These are phyloP conservation scores for Pezizomycotina sp. DNA, from an alignment of 2,329 filamentous ascomycete genomes.

Conservation along the genomic window DNA sequence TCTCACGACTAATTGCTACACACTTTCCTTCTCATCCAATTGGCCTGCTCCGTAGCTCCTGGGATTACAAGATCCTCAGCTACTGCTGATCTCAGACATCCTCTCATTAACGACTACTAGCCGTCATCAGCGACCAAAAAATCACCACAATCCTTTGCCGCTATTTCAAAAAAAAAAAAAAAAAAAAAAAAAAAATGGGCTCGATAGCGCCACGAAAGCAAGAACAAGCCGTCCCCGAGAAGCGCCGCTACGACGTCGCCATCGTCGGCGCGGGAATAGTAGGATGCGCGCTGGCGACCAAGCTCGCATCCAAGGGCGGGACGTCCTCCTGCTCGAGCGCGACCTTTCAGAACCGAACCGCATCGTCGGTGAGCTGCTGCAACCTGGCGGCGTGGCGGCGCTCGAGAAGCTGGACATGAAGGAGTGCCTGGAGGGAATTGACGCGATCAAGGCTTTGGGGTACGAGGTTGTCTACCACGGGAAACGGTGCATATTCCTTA, in stretches of 20 bases:
- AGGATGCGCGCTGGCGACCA: conserved; percentile 69
- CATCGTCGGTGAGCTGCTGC: conserved; percentile 87
- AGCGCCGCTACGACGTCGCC: conserved; percentile 48
- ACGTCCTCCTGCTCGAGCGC: conserved; percentile 74
- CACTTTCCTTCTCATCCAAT: too few species aligned
- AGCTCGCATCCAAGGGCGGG: conserved; percentile 80
- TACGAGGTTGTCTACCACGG: conserved; percentile 78
- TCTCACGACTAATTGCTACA: too few species aligned
- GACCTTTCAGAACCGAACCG: conserved; percentile 85
- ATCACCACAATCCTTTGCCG: too few species aligned
- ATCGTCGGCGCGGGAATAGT: conserved; percentile 84
- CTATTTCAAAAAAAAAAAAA: too few species aligned
- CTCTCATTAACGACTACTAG: too few species aligned
- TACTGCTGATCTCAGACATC: too few species aligned
- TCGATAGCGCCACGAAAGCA: too few species aligned
- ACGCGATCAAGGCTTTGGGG: conserved; percentile 64
- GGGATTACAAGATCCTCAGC: too few species aligned
- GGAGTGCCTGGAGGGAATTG: conserved; percentile 75
- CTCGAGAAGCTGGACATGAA: conserved; percentile 63
- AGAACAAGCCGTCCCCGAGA: too few species aligned
- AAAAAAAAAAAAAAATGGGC: too few species aligned
- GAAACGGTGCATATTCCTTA: conserved; percentile 61
- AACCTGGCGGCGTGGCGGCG: conserved; percentile 75
- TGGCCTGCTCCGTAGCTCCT: too few species aligned
- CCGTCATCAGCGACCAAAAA: too few species aligned